Evolutionary conservation across 2,329 filamentous ascomycete genomes (phyloP).

Genomic region (Aspergillus tubingensis): DNA sequence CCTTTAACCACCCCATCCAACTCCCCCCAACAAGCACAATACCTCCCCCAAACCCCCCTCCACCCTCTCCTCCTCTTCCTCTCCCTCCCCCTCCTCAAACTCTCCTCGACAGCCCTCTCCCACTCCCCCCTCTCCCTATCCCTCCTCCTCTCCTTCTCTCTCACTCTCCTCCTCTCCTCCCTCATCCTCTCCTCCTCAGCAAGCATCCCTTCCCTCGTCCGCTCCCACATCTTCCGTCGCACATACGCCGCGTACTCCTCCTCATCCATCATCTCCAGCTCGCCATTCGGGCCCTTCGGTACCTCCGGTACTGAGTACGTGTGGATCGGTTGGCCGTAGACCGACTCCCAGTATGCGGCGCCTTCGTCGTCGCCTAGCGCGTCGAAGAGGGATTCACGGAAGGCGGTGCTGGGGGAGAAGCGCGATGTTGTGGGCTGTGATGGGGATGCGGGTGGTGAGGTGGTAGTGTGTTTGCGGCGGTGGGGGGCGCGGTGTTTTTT

Average conservation of each 20-base stretch:
- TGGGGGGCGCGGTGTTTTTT: slow-evolving; percentile 25
- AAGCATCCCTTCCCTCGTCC: slow-evolving; percentile 78
- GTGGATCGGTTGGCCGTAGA: slow-evolving; percentile 96
- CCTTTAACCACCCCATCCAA: slow-evolving; percentile 34
- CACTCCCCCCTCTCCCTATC: slow-evolving; percentile 42
- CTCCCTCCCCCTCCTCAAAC: slow-evolving; percentile 66
- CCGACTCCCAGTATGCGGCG: slow-evolving; percentile 88
- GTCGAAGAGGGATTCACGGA: slow-evolving; percentile 93
- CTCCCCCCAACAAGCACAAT: slow-evolving; percentile 64
- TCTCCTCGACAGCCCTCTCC: slow-evolving; percentile 67
- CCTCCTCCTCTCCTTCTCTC: slow-evolving; percentile 43
- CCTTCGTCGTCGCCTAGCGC: slow-evolving; percentile 96
- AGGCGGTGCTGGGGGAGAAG: slow-evolving; percentile 71
- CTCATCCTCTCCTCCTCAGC: slow-evolving; percentile 70
- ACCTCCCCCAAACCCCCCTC: slow-evolving; percentile 65
- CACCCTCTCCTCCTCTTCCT: slow-evolving; percentile 51
- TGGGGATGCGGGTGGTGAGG: background rate
- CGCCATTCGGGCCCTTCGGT: slow-evolving; percentile 52
- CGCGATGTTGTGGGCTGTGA: background rate
- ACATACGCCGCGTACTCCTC: slow-evolving; percentile 90
- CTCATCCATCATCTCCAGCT: slow-evolving; percentile 82
- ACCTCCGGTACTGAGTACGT: slow-evolving; percentile 63
- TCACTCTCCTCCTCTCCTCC: slow-evolving; percentile 53
- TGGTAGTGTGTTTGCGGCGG: slow-evolving; percentile 21
- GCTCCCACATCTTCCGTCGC: slow-evolving; percentile 90